phyloP scores from a whole-genome alignment of 1,139 yeast genomes.

The Geotrichum cucujoidarum region DNA sequence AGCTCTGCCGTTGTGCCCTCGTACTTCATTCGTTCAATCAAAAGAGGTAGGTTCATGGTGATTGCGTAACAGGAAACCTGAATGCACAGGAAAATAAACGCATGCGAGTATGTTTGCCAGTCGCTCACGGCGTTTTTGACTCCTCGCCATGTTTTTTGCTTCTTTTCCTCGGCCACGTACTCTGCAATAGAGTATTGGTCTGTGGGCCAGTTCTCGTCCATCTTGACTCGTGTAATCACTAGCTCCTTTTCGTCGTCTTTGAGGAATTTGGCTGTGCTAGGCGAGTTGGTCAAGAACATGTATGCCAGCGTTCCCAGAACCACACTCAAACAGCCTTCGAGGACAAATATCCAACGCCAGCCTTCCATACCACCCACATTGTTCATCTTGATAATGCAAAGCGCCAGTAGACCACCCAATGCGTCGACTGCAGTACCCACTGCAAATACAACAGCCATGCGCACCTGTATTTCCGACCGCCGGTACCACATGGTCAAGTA shows the following conservation, averaged over 20 bases:
- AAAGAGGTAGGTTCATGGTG: constrained; percentile 35
- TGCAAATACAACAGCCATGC: constrained; percentile 56
- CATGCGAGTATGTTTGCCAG: constrained; percentile 31
- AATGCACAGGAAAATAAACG: constrained; percentile 21
- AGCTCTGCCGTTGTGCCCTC: constrained; percentile 28
- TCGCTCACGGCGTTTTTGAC: constrained; percentile 33
- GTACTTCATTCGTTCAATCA: constrained; percentile 34
- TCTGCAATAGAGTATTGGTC: constrained; percentile 1
- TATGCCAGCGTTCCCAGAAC: constrained; percentile 43
- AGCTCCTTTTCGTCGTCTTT: constrained; percentile 45
- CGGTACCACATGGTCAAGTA: constrained; percentile 35
- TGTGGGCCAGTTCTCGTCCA: constrained; percentile 25
- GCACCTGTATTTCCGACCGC: constrained; percentile 39
- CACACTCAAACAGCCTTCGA: constrained; percentile 49
- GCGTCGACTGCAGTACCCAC: constrained; percentile 45
- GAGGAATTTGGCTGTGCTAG: constrained; percentile 46
- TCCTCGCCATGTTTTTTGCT: constrained; percentile 21
- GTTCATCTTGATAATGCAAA: constrained; percentile 38
- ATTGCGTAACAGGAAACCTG: constrained; percentile 27
- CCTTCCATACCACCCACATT: constrained; percentile 37
- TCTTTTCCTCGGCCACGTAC: constrained; percentile 4
- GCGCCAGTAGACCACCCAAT: constrained; percentile 35
- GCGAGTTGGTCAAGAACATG: constrained; percentile 49
- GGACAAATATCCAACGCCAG: constrained; percentile 55
- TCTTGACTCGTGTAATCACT: constrained; percentile 44